These are phyloP conservation scores for Ammopiptanthus mongolicus DNA, from an alignment of 306 rosid genomes.

Conservation along the genomic window DNA sequence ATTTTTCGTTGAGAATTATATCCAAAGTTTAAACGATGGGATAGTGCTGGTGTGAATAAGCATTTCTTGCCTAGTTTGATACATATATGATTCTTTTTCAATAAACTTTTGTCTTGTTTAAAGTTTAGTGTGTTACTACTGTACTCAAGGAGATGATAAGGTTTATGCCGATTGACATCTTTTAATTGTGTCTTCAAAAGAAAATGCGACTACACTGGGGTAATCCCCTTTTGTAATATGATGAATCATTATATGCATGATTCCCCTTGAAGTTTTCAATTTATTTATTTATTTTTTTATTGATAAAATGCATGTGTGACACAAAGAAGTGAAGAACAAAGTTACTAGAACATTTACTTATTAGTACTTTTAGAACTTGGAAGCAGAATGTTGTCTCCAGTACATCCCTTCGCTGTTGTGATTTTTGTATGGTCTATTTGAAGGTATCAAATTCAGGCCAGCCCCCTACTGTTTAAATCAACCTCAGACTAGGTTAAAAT, in stretches of 20 bases:
- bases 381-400: background rate
- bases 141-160: background rate
- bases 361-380: background rate
- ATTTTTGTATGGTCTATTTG: no score
- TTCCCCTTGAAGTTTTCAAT: background rate
- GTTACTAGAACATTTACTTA: background rate
- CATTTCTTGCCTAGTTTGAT: constrained; percentile 12
- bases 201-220: background rate
- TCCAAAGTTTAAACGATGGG: constrained; percentile 15
- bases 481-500: no score
- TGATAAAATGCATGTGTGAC: background rate
- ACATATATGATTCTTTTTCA: constrained; percentile 13
- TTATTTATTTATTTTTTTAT: no score
- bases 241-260: background rate
- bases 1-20: constrained; percentile 3
- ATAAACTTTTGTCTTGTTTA: background rate
- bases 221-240: background rate
- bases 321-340: background rate
- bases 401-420: no score
- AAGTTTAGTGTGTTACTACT: background rate
- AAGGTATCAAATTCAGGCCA: no score
- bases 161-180: background rate
- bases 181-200: background rate
- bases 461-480: no score
- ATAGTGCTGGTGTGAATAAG: constrained; percentile 18